Base-by-base conservation (phyloP, 176 grass and related monocot species). In the Tillandsia leiboldiana region DNA sequence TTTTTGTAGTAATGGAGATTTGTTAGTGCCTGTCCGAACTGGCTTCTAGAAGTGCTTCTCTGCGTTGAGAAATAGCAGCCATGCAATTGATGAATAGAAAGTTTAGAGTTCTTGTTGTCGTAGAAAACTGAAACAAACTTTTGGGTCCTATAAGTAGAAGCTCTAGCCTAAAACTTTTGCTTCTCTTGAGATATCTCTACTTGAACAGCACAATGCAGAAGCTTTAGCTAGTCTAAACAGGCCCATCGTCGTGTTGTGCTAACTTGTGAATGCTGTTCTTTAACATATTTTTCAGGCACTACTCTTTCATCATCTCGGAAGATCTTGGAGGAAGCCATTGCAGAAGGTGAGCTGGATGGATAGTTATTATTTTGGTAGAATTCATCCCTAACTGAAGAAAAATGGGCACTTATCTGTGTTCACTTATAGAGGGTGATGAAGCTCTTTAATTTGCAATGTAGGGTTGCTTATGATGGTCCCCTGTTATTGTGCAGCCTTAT, bases 401-500 rank as follows among this genome's bases (percentile, higher is more conserved):
- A 20, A 73, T 49, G 24, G 63, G n/a, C 11, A 61, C 53, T 18
- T 73, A 18, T 13, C 63, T 61, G 3, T 73, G 27, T 68, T 68
- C 56, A 81, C 72, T 66, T 68, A 56, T 48, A 64, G 51, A 76
- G 82, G 75, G 72, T 83, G 76, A 89, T 80, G 68, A 79, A 53
- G 14, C 66, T 85, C 49, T 53, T 81, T 64, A 87, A 78, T 74
- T 79, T 76, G 76, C 66, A 70, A 77, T 86, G 72, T 81, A 79
- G 71, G 82, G 69, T 88, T 96, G 61, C 80, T 86, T 88, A 86
- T 86, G 63, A 78, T 78, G 50, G 74, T 78, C 51, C 71, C 70
- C 65, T 89, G 78, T 96, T 91, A 70, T 76, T 82, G 82, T 90
- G 94, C 94, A 97, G 94, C 94, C 87, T 76, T 93, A 78, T 78